Evolutionary conservation across 345 rosid species (phyloP), one percentile per base, ranked within the genome.

Genomic region (Eucalyptus cloeziana): DNA sequence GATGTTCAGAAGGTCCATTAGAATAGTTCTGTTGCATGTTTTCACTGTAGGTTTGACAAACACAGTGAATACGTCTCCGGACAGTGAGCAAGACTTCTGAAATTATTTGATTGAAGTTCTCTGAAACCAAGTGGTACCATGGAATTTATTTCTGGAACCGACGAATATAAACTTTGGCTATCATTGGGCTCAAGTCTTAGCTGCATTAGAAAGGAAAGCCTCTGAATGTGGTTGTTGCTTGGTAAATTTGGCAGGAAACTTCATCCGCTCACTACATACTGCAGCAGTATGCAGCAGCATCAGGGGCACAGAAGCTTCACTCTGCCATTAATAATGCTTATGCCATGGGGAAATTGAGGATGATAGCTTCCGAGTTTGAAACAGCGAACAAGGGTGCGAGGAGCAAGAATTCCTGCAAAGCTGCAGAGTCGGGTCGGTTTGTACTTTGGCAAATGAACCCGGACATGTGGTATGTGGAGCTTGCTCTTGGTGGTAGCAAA

Each of bases 401-500:
- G 79, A 90, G 80, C 52, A 85, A 88, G 79, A 89, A 88, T 43
- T 90, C 93, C 60, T 88, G 91, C 44, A 92, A 90, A 89, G 91
- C 89, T 16, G 90, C 86, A 45, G 93, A 92, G 79, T 91, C 92
- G 4, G 94, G 94, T 54, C 89, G 92, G 30, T 92, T 92, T 88
- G 94, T 92, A 8, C 89, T 92, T 62, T 92, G 93, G 94, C 94
- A 92, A 86, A 92, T 92, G 93, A 90, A 91, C 40, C 94, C 94
- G 1, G 93, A 89, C 85, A 91, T 89, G 94, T 92, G 94, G 94
- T 92, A 92, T 80, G 92, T 91, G 45, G 94, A 92, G 85, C 91
- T 92, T 31, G 93, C 93, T 9, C 91, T 91, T 47, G 93, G 94
- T 52, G 91, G 92, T 30, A 91, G 88, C 88, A 91, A 91, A 89